A percentile compares a stretch with the other conserved stretches of the same genome.
Conservation (phyloP, 441 rosid species). For the Pelargonium cotyledonis region DNA sequence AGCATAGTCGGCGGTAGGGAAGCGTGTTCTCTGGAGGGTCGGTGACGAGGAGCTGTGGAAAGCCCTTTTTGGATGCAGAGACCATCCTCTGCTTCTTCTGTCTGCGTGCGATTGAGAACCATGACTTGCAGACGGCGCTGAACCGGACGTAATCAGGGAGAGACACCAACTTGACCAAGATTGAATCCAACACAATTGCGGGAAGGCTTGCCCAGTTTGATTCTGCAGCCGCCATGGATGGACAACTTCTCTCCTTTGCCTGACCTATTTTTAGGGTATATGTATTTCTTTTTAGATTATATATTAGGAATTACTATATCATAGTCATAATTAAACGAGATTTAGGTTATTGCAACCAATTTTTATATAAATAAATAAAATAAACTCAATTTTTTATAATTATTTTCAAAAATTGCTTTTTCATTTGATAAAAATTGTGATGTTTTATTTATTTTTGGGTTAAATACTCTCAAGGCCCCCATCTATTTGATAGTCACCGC, state of each 20-base stretch:
- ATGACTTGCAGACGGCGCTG: conserved; percentile 5
- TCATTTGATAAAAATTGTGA: no score
- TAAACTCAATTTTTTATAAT: no score
- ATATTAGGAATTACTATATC: no score
- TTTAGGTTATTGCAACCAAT: no score
- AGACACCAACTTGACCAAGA: not conserved
- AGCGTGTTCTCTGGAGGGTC: not conserved
- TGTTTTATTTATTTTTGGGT: no score
- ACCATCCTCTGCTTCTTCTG: not conserved
- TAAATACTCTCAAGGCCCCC: no score
- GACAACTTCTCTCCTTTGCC: not conserved
- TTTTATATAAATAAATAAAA: no score
- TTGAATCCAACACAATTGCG: not conserved
- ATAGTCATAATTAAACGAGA: no score
- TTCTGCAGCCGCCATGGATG: not conserved
- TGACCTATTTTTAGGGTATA: not conserved
- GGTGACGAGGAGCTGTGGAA: conserved; percentile 2
- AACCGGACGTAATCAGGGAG: not conserved
- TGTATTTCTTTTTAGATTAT: not conserved
- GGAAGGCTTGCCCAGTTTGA: conserved; percentile 1
- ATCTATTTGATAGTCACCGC: no score
- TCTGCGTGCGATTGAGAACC: not conserved
- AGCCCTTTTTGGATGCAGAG: not conserved
- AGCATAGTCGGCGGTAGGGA: not conserved
- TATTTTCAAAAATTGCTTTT: no score